phyloP scores from a whole-genome alignment of 371 early-diverging fungal species.

The Batkoa obscura region DNA sequence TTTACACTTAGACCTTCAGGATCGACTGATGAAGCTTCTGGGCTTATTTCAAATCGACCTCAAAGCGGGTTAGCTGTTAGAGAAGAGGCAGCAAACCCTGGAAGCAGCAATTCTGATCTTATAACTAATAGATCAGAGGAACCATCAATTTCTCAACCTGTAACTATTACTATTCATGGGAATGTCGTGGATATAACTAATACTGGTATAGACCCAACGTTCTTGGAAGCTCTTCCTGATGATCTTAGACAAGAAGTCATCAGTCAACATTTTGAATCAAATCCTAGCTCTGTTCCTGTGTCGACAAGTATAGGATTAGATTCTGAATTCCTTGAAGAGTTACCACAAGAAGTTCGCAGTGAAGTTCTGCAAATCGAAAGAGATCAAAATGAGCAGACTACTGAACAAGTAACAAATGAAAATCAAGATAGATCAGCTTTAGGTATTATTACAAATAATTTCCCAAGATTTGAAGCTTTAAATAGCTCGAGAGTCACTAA shows the following conservation, averaged over 20 bases:
- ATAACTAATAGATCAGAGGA: slow-evolving; percentile 10
- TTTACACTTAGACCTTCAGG: too few species aligned
- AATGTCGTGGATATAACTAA: slow-evolving; percentile 72
- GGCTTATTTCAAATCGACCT: background rate
- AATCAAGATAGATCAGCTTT: background rate
- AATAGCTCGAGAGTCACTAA: too few species aligned
- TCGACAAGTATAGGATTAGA: slow-evolving; percentile 25
- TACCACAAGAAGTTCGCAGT: slow-evolving; percentile 61
- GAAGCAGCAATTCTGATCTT: slow-evolving; percentile 2
- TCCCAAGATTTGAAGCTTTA: too few species aligned
- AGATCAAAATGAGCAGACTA: slow-evolving; percentile 15
- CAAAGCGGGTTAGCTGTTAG: background rate
- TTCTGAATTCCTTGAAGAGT: slow-evolving; percentile 55
- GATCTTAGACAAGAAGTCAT: slow-evolving; percentile 86
- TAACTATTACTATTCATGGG: slow-evolving; percentile 27
- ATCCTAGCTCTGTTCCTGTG: slow-evolving; percentile 14
- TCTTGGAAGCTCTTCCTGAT: slow-evolving; percentile 88
- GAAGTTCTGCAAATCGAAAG: slow-evolving; percentile 35
- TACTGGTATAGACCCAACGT: slow-evolving; percentile 84
- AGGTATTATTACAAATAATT: too few species aligned
- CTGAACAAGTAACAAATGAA: slow-evolving; percentile 2
- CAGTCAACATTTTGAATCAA: slow-evolving; percentile 46
- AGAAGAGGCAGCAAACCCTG: background rate
- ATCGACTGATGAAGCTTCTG: slow-evolving; percentile 14
- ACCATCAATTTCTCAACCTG: background rate